Evolutionary conservation across 371 early-diverging fungal genomes (phyloP).

Genomic region (Haplosporangium sp.): DNA sequence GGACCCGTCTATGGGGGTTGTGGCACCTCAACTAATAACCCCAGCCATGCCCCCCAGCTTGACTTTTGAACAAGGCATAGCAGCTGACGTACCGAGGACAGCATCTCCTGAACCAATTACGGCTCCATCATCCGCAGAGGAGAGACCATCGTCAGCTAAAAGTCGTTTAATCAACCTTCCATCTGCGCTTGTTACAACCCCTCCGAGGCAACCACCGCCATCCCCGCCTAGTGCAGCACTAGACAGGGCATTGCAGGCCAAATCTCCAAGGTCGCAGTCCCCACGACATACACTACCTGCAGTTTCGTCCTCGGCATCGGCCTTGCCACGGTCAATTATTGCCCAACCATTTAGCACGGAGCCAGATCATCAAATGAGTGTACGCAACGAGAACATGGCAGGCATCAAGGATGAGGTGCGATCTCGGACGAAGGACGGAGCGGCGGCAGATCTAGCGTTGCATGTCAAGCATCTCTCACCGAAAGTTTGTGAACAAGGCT

Average conservation of each 20-base stretch:
- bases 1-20: constrained; percentile 9
- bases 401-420: background rate
- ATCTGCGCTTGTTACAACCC: constrained; percentile 1
- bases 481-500: background rate
- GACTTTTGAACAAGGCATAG: background rate
- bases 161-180: constrained; percentile 4
- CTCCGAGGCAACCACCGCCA: constrained; percentile 16
- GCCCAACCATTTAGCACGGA: background rate
- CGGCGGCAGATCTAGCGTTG: too few relatives aligned
- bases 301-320: constrained; percentile 11
- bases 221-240: constrained; percentile 13
- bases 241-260: constrained; percentile 16
- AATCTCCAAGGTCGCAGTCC: constrained; percentile 17
- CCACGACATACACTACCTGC: constrained; percentile 4
- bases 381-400: background rate
- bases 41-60: background rate
- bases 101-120: constrained; percentile 5
- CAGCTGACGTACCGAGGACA: background rate
- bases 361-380: background rate
- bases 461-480: background rate
- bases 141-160: background rate
- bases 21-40: constrained; percentile 16
- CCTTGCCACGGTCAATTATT: background rate
- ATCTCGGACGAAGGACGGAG: background rate
- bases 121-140: background rate